phyloP scores from a whole-genome alignment of 140 eudicot species.

The Flaveria floridana region DNA sequence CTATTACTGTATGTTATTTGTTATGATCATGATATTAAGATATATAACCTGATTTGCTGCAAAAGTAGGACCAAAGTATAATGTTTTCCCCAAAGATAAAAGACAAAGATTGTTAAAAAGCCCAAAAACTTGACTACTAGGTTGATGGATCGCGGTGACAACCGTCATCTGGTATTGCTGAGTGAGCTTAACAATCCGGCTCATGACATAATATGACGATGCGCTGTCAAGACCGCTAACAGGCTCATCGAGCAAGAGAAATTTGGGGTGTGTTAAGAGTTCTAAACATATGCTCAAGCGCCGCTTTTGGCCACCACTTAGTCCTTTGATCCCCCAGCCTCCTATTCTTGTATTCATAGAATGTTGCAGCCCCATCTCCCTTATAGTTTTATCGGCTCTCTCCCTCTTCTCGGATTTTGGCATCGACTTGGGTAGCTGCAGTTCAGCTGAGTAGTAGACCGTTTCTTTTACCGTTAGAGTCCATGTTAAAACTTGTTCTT shows the following conservation, averaged over 20 bases:
- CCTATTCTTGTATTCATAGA: slow-evolving; percentile 66
- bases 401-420: slow-evolving; percentile 56
- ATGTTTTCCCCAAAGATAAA: slow-evolving; percentile 51
- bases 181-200: slow-evolving; percentile 48
- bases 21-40: neutral
- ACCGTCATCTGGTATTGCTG: slow-evolving; percentile 52
- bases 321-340: slow-evolving; percentile 64
- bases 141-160: slow-evolving; percentile 65
- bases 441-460: slow-evolving; percentile 74
- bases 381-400: slow-evolving; percentile 58
- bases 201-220: slow-evolving; percentile 62
- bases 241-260: slow-evolving; percentile 74
- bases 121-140: slow-evolving; percentile 56
- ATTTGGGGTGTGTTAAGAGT: slow-evolving; percentile 55
- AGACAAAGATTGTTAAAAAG: slow-evolving; percentile 59
- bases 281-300: slow-evolving; percentile 63
- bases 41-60: slow-evolving; percentile 58
- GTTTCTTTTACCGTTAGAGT: slow-evolving; percentile 72
- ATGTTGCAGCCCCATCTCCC: slow-evolving; percentile 75
- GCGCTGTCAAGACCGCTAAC: slow-evolving; percentile 85
- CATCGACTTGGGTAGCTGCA: slow-evolving; percentile 62
- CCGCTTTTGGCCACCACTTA: slow-evolving; percentile 72
- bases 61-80: slow-evolving; percentile 63
- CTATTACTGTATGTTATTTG: neutral
- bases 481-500: slow-evolving; percentile 62